phyloP scores from a whole-genome alignment of 257 asterid species.

The Plantago ovata region DNA sequence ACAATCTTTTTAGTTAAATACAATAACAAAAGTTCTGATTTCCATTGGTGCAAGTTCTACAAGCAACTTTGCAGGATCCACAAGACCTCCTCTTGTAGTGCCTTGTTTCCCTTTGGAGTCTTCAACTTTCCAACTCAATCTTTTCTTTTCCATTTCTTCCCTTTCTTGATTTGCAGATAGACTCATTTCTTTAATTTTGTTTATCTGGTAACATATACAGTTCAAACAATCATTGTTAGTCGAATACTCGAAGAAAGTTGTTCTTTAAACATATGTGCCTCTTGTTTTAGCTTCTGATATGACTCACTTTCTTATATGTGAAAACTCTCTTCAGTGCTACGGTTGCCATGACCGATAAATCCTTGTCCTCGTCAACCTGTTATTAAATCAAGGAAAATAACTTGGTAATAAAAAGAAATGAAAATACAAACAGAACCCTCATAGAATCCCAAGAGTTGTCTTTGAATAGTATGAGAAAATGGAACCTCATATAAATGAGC shows the following conservation, averaged over 20 bases:
- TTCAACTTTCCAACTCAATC: conserved; percentile 44
- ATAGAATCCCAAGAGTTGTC: neutral
- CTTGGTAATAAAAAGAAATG: neutral
- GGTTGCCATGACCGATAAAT: conserved; percentile 34
- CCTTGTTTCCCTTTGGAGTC: conserved; percentile 20
- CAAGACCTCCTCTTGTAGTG: conserved; percentile 44
- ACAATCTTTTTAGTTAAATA: no score
- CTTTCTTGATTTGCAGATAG: conserved; percentile 59
- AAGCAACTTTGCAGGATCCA: conserved; percentile 48
- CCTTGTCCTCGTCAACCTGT: conserved; percentile 54
- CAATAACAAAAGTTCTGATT: conserved; percentile 51
- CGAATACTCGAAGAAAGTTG: neutral
- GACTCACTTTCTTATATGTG: conserved; percentile 36
- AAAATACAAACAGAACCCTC: neutral
- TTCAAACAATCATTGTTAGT: neutral
- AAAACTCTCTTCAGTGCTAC: conserved; percentile 54
- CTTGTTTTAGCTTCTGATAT: neutral
- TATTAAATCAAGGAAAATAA: neutral
- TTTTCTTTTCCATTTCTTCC: conserved; percentile 49
- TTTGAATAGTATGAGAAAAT: neutral
- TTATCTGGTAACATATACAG: conserved; percentile 23
- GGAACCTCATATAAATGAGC: conserved; percentile 64
- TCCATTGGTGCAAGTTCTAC: conserved; percentile 75
- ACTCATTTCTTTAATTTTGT: conserved; percentile 39
- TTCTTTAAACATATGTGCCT: neutral